Evolutionary conservation across 2,329 filamentous ascomycete species (phyloP).

Genomic region (Epichloe baconii): DNA sequence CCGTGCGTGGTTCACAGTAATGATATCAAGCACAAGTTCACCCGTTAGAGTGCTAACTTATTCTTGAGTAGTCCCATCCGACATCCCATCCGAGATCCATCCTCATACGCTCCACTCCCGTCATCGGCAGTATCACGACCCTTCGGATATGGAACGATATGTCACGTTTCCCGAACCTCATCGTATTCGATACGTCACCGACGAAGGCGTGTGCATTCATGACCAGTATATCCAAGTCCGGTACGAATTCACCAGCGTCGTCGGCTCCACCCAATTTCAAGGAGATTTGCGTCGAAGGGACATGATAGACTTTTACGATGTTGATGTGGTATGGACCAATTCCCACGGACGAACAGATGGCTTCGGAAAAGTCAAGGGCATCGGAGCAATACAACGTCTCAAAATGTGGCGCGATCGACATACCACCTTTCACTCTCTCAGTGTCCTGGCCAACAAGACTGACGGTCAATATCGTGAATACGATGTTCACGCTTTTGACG

Average conservation of each 20-base stretch:
- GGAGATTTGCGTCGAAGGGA: conserved; percentile 34
- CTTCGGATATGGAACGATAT: conserved; percentile 35
- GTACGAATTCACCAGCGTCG: conserved; percentile 37
- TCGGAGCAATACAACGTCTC: conserved; percentile 37
- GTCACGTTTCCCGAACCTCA: conserved; percentile 35
- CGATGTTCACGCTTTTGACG: conserved; percentile 33
- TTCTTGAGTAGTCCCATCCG: conserved; percentile 28
- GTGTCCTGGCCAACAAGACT: conserved; percentile 33
- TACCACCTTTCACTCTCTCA: conserved; percentile 33
- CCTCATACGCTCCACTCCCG: conserved; percentile 37
- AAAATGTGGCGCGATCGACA: conserved; percentile 39
- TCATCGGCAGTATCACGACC: conserved; percentile 36
- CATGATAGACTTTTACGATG: conserved; percentile 36
- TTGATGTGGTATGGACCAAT: conserved; percentile 40
- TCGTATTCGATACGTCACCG: conserved; percentile 33
- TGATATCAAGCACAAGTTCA: too few species aligned
- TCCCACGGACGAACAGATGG: conserved; percentile 33
- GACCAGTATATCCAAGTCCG: conserved; percentile 34
- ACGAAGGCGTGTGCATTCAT: conserved; percentile 32
- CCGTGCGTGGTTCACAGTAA: conserved; percentile 17
- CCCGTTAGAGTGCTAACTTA: not conserved
- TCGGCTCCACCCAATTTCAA: conserved; percentile 35
- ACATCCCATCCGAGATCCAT: conserved; percentile 29
- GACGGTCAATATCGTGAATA: conserved; percentile 36
- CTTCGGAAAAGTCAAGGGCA: conserved; percentile 36